These are phyloP conservation scores for Aegilops speltoides DNA, from an alignment of 176 grass and related monocot species.

Conservation along the genomic window DNA sequence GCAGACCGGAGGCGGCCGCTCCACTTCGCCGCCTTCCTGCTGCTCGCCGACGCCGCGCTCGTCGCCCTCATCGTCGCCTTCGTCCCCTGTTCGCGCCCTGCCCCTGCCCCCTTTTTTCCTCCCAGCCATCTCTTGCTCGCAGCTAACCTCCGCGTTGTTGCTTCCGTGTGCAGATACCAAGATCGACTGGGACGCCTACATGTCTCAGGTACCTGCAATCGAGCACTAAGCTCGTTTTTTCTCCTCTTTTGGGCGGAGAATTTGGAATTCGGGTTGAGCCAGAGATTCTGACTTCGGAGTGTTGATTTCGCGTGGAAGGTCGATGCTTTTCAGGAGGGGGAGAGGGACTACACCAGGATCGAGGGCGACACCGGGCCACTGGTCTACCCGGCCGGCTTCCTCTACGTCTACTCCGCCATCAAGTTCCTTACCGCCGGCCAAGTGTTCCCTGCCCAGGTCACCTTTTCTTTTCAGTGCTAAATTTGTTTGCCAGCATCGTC, in stretches of 20 bases:
- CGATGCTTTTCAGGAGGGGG: constrained; percentile 76
- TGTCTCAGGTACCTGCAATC: constrained; percentile 71
- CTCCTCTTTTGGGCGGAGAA: not conserved
- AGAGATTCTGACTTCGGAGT: constrained; percentile 1
- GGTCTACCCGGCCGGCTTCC: constrained; percentile 95
- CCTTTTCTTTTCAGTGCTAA: not conserved
- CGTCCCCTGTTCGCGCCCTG: constrained; percentile 59
- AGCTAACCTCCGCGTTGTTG: not conserved
- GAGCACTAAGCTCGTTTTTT: not conserved
- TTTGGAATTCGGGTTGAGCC: not conserved
- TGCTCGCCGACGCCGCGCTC: constrained; percentile 74
- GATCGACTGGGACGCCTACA: constrained; percentile 99
- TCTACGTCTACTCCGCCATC: constrained; percentile 78
- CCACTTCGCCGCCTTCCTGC: constrained; percentile 49
- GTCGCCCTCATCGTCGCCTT: constrained; percentile 70
- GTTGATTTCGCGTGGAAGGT: constrained; percentile 39
- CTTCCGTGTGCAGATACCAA: constrained; percentile 68
- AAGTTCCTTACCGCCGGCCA: constrained; percentile 76
- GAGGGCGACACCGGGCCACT: constrained; percentile 93
- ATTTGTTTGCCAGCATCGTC: not conserved
- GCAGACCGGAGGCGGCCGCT: not conserved
- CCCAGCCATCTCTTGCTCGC: not conserved
- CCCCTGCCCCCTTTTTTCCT: not conserved
- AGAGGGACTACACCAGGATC: constrained; percentile 89
- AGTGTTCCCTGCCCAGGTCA: constrained; percentile 87